Percentiles rank a stretch among this genome's conserved stretches.
Conservation (phyloP, 2,329 filamentous ascomycete genomes). For the Paecilomyces dactylethromorphus region DNA sequence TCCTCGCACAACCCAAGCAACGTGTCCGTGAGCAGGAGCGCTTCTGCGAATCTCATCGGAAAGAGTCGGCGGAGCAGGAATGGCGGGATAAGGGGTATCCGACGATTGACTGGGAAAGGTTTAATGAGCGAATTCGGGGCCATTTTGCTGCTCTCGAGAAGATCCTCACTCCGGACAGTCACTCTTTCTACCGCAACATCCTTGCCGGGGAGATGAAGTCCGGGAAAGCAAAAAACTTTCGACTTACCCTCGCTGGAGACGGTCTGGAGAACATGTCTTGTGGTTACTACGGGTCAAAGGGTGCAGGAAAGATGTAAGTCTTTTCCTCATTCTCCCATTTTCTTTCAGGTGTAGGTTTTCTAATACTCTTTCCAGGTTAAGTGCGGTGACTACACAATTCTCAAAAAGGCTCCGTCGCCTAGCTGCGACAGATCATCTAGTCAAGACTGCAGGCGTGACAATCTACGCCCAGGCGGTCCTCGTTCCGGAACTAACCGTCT, state of each 20-base stretch:
- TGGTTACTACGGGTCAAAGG: slow-evolving; percentile 78
- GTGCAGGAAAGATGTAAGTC: slow-evolving; percentile 62
- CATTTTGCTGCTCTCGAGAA: slow-evolving; percentile 52
- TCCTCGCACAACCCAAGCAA: slow-evolving; percentile 33
- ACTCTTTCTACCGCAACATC: slow-evolving; percentile 55
- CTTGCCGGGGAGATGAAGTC: slow-evolving; percentile 50
- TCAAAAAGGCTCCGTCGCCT: slow-evolving; percentile 54
- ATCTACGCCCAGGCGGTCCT: slow-evolving; percentile 68
- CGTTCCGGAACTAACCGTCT: slow-evolving; percentile 61
- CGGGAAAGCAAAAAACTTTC: slow-evolving; percentile 55
- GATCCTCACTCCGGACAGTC: slow-evolving; percentile 48
- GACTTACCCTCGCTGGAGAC: slow-evolving; percentile 43
- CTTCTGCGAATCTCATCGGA: slow-evolving; percentile 61
- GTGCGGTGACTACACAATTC: slow-evolving; percentile 58
- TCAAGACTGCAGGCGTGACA: slow-evolving; percentile 60
- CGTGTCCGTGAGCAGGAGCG: slow-evolving; percentile 31
- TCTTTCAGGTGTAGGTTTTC: slow-evolving; percentile 3
- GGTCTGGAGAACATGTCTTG: slow-evolving; percentile 54
- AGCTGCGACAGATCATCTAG: slow-evolving; percentile 57
- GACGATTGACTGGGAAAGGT: slow-evolving; percentile 58
- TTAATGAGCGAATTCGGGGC: slow-evolving; percentile 53
- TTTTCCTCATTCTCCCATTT: slow-evolving; percentile 1
- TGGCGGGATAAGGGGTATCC: slow-evolving; percentile 59
- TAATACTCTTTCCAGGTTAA: slow-evolving; percentile 25
- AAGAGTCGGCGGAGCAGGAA: slow-evolving; percentile 44